Evolutionary conservation across 2,329 filamentous ascomycete species (phyloP).

Genomic region (Pseudomassariella vexata): DNA sequence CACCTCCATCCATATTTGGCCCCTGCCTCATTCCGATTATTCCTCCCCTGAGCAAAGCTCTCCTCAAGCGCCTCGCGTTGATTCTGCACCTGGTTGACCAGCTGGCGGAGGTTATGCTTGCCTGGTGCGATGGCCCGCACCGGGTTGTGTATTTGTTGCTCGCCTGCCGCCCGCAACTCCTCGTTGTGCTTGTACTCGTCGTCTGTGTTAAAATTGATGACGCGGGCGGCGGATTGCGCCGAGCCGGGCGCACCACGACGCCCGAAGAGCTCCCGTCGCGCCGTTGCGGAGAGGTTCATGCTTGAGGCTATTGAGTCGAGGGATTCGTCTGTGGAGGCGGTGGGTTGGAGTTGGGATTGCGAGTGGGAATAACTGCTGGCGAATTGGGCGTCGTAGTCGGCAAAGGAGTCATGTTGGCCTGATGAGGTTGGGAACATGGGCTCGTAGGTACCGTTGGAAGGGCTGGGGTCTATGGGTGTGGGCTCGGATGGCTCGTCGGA

Average conservation of each 20-base stretch:
- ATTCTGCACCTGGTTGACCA: constrained; percentile 75
- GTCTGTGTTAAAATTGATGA: constrained; percentile 87
- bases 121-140: constrained; percentile 77
- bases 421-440: constrained; percentile 40
- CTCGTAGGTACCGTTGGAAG: constrained; percentile 40
- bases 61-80: constrained; percentile 88
- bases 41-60: constrained; percentile 76
- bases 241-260: constrained; percentile 43
- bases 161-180: constrained; percentile 61
- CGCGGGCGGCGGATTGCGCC: constrained; percentile 47
- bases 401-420: constrained; percentile 25
- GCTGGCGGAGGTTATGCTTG: constrained; percentile 83
- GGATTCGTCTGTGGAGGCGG: constrained; percentile 36
- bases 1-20: constrained; percentile 74
- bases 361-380: constrained; percentile 20
- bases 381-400: constrained; percentile 25
- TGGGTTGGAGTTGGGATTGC: too few relatives aligned
- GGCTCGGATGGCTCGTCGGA: constrained; percentile 30
- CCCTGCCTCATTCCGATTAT: constrained; percentile 76
- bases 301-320: constrained; percentile 68
- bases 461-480: constrained; percentile 10
- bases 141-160: constrained; percentile 71
- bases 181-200: constrained; percentile 84
- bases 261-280: constrained; percentile 80
- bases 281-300: constrained; percentile 71